Base-by-base conservation (phyloP, 2,329 filamentous ascomycete genomes). In the Phyllosticta citrichinensis region DNA sequence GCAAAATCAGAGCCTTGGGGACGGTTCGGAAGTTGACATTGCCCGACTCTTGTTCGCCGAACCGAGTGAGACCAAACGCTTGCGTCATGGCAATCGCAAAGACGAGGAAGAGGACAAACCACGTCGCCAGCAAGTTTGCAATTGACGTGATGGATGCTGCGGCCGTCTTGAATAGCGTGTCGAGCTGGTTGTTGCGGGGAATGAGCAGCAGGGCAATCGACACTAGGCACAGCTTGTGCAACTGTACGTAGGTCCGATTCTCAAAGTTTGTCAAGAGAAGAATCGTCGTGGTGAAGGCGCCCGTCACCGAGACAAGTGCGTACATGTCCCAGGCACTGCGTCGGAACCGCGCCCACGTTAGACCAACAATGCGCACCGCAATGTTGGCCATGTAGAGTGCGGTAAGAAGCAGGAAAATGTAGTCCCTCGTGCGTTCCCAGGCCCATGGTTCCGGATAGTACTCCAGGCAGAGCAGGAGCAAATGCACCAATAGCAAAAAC, bases 91-190 rank as follows among this genome's bases (percentile, higher is more conserved):
- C 95, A 68, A 99, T 99, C 55, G 94, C 93, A 70, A 92, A 99
- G 22, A 97, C 91, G 53, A 99, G 78, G 76, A 97, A 99, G 63
- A 99, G 84, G 2, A 99, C 91, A 64, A 97, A 89, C 94, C 94
- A 99, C 0, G 95, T 99, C 1, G 93, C 93, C 50, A 99, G 79
- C 52, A 99, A 79, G 70, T 97, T 99, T 62, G 88, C 84, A 66
- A 99, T 99, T 19, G 89, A 86, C 2, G 89, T 87, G 67, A 99
- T 77, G 84, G 90, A 96, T 58, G 93, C 94, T 11, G 94, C 94
- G 0, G 93, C 95, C 1, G 95, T 99, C 75, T 99, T 99, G 84
- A 99, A 99, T 0, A 99, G 84, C 72, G 99, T 94, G 71, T 99
- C 95, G 22, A 99, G 82, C 56, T 96, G 92, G 68, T 99, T 95